Evolutionary conservation across 2,329 filamentous ascomycete genomes (phyloP).

Genomic region (Trichoderma sp.): DNA sequence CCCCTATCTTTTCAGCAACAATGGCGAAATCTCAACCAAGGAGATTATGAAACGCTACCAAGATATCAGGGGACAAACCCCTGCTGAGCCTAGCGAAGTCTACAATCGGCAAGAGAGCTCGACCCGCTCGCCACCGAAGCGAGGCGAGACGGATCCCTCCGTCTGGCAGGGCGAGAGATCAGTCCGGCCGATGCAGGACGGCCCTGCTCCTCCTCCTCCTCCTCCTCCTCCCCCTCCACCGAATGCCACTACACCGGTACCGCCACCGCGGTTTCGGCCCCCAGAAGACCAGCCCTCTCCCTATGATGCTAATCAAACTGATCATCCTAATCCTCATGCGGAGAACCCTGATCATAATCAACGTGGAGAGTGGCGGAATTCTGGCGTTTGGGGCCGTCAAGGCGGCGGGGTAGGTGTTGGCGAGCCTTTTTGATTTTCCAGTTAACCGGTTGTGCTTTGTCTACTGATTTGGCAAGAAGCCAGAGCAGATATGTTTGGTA

Average conservation of each 20-base stretch:
- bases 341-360: slow-evolving; percentile 42
- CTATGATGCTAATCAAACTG: slow-evolving; percentile 42
- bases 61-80: slow-evolving; percentile 62
- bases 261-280: slow-evolving; percentile 51
- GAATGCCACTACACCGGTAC: slow-evolving; percentile 42
- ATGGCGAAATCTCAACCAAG: slow-evolving; percentile 88
- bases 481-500: slow-evolving; percentile 10
- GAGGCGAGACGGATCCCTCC: slow-evolving; percentile 84
- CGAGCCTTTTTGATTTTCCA: slow-evolving; percentile 37
- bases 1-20: slow-evolving; percentile 73
- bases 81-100: slow-evolving; percentile 58
- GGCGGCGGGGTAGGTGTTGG: slow-evolving; percentile 51
- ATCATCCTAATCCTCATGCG: slow-evolving; percentile 42
- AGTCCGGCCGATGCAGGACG: slow-evolving; percentile 71
- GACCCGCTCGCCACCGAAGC: slow-evolving; percentile 50
- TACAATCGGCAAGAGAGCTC: slow-evolving; percentile 57
- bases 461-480: slow-evolving; percentile 16
- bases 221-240: slow-evolving; percentile 39
- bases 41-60: slow-evolving; percentile 94
- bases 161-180: slow-evolving; percentile 81
- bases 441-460: slow-evolving; percentile 8
- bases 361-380: slow-evolving; percentile 57
- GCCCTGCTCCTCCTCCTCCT: slow-evolving; percentile 36
- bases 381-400: slow-evolving; percentile 48
- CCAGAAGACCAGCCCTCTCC: slow-evolving; percentile 46